These are phyloP conservation scores for Aspergillus tanneri DNA, from an alignment of 2,329 filamentous ascomycete species.

Conservation along the genomic window DNA sequence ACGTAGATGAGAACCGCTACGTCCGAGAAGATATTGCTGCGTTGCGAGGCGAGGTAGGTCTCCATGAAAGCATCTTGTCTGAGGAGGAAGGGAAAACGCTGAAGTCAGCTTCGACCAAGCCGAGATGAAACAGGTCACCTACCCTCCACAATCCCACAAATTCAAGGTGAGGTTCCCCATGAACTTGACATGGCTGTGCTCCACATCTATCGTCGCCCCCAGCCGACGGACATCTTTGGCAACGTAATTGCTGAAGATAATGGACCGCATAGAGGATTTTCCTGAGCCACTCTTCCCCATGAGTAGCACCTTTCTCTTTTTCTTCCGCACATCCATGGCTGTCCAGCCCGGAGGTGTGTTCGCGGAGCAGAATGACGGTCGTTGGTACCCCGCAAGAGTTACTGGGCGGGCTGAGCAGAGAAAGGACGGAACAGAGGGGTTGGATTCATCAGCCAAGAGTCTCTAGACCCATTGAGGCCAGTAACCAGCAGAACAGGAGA, in stretches of 20 bases:
- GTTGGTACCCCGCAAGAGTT: conserved; percentile 9
- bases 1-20: conserved; percentile 98
- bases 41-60: conserved; percentile 93
- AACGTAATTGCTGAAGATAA: conserved; percentile 99
- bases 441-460: not conserved
- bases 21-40: conserved; percentile 92
- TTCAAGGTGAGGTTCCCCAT: conserved; percentile 96
- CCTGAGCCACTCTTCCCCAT: conserved; percentile 97
- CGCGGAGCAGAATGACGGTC: conserved; percentile 9
- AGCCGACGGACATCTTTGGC: conserved; percentile 90
- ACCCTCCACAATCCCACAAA: conserved; percentile 96
- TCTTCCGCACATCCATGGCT: conserved; percentile 51
- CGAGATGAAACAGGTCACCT: conserved; percentile 29
- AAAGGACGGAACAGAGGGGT: not conserved
- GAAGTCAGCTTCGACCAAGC: not conserved
- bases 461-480: not conserved
- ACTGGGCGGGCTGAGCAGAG: not conserved
- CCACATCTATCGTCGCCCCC: conserved; percentile 96
- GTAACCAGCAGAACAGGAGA: not conserved
- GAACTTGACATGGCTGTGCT: conserved; percentile 98
- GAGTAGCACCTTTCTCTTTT: conserved; percentile 82
- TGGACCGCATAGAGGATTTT: conserved; percentile 97
- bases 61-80: conserved; percentile 98
- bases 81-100: conserved; percentile 8
- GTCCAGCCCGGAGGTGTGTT: not conserved